A percentile compares a stretch with the other conserved stretches of the same genome.
Evolutionary conservation across 306 rosid genomes (phyloP).

Genomic region (Herpetospermum pedunculosum): DNA sequence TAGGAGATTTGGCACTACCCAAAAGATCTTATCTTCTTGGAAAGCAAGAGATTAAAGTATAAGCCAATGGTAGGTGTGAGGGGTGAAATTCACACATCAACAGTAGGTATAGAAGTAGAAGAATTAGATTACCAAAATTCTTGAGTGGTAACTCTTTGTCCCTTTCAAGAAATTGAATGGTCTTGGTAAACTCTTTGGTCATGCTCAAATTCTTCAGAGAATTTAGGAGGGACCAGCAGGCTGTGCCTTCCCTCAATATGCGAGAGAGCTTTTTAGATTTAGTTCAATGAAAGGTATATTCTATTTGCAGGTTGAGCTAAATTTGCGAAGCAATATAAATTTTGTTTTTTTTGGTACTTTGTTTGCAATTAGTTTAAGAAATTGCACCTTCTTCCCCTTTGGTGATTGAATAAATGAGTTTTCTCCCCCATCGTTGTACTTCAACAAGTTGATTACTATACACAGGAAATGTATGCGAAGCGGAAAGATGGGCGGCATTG

Average conservation of each 20-base stretch:
- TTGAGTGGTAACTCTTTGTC: not conserved
- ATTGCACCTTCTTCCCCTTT: not conserved
- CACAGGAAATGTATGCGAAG: slow-evolving; percentile 50
- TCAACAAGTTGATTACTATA: slow-evolving; percentile 15
- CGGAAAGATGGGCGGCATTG: slow-evolving; percentile 48
- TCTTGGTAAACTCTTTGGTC: not conserved
- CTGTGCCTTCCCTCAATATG: not conserved
- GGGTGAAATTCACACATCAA: too few species aligned
- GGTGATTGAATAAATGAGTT: not conserved
- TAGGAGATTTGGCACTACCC: not conserved
- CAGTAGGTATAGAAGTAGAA: not conserved
- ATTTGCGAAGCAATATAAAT: not conserved
- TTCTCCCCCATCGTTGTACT: slow-evolving; percentile 6
- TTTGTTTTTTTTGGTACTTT: not conserved
- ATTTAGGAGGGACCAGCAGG: not conserved
- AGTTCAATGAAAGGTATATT: not conserved
- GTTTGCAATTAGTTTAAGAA: not conserved
- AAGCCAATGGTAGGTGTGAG: too few species aligned
- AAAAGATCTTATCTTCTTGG: not conserved
- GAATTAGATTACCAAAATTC: not conserved
- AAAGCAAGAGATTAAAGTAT: too few species aligned
- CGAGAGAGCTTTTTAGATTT: not conserved
- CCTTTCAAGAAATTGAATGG: not conserved
- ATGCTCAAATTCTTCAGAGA: not conserved
- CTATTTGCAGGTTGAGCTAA: not conserved